A percentile compares a stretch with the other conserved stretches of the same genome.
phyloP scores from a whole-genome alignment of 2,329 filamentous ascomycete genomes.

The Phialophora expanda region DNA sequence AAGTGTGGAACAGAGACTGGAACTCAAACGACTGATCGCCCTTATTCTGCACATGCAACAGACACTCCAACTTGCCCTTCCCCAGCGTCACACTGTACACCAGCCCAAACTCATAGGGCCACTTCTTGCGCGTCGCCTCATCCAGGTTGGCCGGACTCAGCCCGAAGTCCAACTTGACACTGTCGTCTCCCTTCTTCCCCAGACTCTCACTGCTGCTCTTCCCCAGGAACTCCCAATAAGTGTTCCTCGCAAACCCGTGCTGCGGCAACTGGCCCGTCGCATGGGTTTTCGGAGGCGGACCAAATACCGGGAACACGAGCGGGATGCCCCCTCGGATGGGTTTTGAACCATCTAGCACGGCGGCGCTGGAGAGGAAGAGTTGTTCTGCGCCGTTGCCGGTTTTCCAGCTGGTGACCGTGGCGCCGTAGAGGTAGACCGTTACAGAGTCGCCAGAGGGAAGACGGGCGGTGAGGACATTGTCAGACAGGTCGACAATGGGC shows the following conservation, averaged over 20 bases:
- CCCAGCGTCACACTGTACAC: conserved; percentile 91
- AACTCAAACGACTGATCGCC: conserved; percentile 83
- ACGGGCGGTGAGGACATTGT: conserved; percentile 75
- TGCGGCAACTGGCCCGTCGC: conserved; percentile 82
- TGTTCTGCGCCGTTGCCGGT: conserved; percentile 77
- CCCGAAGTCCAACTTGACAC: conserved; percentile 94
- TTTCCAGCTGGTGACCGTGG: conserved; percentile 94
- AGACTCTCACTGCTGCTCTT: conserved; percentile 69
- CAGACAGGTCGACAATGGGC: conserved; percentile 75
- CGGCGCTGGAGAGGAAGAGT: conserved; percentile 81
- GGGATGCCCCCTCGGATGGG: conserved; percentile 71
- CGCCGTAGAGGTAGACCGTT: conserved; percentile 85
- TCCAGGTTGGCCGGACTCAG: conserved; percentile 75
- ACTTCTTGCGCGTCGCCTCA: conserved; percentile 70
- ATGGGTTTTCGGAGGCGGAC: conserved; percentile 75
- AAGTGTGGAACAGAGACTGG: conserved; percentile 89
- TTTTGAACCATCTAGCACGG: conserved; percentile 83
- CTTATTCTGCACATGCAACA: conserved; percentile 87
- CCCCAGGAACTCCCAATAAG: conserved; percentile 90
- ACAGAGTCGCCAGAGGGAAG: conserved; percentile 87
- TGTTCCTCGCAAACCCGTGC: conserved; percentile 92
- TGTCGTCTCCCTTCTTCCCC: conserved; percentile 60
- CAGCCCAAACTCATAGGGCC: conserved; percentile 86
- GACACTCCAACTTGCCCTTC: conserved; percentile 75
- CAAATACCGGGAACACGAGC: conserved; percentile 65